These are phyloP conservation scores for Rhodofomes roseus DNA, from an alignment of 1,284 basidiomycete species.

Conservation along the genomic window DNA sequence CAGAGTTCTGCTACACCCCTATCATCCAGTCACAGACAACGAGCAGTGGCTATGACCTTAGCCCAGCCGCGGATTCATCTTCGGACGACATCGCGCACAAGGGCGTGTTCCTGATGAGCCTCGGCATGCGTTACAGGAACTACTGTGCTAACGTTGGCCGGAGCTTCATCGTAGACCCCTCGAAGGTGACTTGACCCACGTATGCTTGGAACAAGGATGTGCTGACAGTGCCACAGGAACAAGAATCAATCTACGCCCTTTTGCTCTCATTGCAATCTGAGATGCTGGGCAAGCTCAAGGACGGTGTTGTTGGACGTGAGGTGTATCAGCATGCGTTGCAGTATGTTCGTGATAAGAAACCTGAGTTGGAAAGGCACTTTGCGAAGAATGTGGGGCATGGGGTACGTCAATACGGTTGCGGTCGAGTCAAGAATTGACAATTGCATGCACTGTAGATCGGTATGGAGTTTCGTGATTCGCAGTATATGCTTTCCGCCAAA, in stretches of 20 bases:
- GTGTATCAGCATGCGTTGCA: slow-evolving; percentile 78
- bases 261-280: slow-evolving; percentile 80
- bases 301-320: slow-evolving; percentile 77
- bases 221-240: slow-evolving; percentile 50
- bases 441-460: slow-evolving; percentile 59
- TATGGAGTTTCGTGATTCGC: slow-evolving; percentile 90
- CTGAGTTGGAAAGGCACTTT: slow-evolving; percentile 81
- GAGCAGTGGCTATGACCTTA: slow-evolving; percentile 81
- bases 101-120: slow-evolving; percentile 84
- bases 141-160: slow-evolving; percentile 92
- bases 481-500: slow-evolving; percentile 82
- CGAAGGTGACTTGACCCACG: slow-evolving; percentile 55
- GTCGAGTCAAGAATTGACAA: neutral
- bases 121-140: slow-evolving; percentile 90
- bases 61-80: slow-evolving; percentile 83
- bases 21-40: slow-evolving; percentile 93
- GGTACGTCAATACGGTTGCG: slow-evolving; percentile 34
- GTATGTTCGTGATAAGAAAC: slow-evolving; percentile 74
- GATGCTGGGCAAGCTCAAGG: slow-evolving; percentile 73
- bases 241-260: slow-evolving; percentile 84
- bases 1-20: slow-evolving; percentile 93
- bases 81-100: slow-evolving; percentile 84
- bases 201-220: neutral
- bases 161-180: slow-evolving; percentile 94
- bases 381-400: slow-evolving; percentile 92